Percentiles rank a stretch among this genome's conserved stretches.
phyloP scores from a whole-genome alignment of 169 alveolate species.

The Theileria luwenshuni region DNA sequence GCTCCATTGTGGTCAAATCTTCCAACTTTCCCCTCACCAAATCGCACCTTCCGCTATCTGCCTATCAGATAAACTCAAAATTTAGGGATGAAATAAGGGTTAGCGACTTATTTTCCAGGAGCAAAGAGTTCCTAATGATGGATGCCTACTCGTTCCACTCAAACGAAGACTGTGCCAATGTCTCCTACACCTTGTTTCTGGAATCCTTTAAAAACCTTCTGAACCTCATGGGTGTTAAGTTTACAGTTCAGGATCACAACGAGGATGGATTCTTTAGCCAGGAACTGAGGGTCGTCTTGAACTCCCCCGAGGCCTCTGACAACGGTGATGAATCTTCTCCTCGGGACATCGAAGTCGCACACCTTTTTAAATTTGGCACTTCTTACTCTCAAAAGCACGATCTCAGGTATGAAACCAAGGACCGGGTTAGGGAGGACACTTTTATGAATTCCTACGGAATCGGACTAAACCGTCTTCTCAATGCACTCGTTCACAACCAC shows the following conservation, averaged over 20 bases:
- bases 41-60: conserved; percentile 26
- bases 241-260: background rate
- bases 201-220: conserved; percentile 24
- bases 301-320: background rate
- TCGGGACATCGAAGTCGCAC: conserved; percentile 54
- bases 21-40: conserved; percentile 40
- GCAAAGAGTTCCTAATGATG: conserved; percentile 58
- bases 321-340: background rate
- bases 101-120: conserved; percentile 26
- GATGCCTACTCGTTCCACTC: conserved; percentile 66
- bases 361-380: conserved; percentile 53
- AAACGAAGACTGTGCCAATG: conserved; percentile 19
- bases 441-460: conserved; percentile 67
- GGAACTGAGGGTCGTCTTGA: conserved; percentile 25
- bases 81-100: conserved; percentile 67
- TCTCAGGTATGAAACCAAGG: conserved; percentile 32
- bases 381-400: conserved; percentile 21
- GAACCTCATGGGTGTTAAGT: conserved; percentile 3
- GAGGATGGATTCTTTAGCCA: conserved; percentile 15
- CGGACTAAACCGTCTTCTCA: conserved; percentile 53
- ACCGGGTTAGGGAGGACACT: conserved; percentile 31
- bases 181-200: conserved; percentile 18
- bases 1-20: background rate
- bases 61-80: conserved; percentile 49
- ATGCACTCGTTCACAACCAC: conserved; percentile 37